These are phyloP conservation scores for Trametes cinnabarina DNA, from an alignment of 768 basidiomycete genomes.

Conservation along the genomic window DNA sequence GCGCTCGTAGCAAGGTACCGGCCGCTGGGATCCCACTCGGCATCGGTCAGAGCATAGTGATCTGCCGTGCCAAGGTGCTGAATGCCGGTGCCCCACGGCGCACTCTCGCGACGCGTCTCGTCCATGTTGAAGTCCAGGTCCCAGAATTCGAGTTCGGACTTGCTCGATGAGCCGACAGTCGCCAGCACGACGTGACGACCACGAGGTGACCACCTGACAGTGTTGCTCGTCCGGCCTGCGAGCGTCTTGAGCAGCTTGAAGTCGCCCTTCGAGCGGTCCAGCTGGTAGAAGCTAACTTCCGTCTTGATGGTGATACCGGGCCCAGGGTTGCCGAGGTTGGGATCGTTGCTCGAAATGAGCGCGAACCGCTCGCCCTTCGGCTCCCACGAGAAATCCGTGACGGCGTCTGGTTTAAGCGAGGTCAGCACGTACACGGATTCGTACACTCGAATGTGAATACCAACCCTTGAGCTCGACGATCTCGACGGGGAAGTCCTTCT, in stretches of 20 bases:
- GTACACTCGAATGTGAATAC: conserved; percentile 3
- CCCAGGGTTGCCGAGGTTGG: conserved; percentile 85
- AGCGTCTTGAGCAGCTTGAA: conserved; percentile 86
- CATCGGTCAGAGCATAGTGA: conserved; percentile 96
- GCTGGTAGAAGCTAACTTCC: conserved; percentile 93
- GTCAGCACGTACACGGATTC: neutral
- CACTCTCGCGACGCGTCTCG: conserved; percentile 52
- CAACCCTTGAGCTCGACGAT: conserved; percentile 95
- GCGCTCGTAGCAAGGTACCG: conserved; percentile 91
- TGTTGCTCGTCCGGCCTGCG: conserved; percentile 83
- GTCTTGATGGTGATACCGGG: conserved; percentile 96
- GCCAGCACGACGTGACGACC: conserved; percentile 95
- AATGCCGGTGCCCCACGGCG: conserved; percentile 77
- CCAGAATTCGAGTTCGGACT: conserved; percentile 99
- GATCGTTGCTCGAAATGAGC: conserved; percentile 91
- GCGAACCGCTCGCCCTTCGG: conserved; percentile 97
- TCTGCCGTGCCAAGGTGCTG: conserved; percentile 84
- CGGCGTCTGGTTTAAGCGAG: conserved; percentile 64
- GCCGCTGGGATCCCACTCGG: conserved; percentile 98
- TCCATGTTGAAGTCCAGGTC: conserved; percentile 86
- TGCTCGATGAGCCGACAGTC: conserved; percentile 90
- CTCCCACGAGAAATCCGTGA: conserved; percentile 97
- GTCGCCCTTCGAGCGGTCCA: conserved; percentile 89
- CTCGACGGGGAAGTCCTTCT: conserved; percentile 97
- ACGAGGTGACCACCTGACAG: conserved; percentile 93